Evolutionary conservation across 768 basidiomycete genomes (phyloP).

Genomic region (Psilocybe sp.): DNA sequence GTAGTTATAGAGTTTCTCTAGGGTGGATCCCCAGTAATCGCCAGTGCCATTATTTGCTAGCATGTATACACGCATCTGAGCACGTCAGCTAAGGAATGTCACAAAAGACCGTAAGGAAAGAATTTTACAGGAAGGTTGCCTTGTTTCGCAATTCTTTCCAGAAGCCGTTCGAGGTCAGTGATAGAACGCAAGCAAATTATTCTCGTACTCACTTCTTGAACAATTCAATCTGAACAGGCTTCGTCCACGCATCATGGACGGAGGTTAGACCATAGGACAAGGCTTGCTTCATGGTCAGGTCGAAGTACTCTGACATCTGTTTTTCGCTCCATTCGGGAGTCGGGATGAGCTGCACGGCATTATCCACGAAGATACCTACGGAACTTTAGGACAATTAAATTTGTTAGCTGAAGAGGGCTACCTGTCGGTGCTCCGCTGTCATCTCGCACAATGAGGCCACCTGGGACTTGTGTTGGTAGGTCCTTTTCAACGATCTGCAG

Average conservation of each 20-base stretch:
- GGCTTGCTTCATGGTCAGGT: conserved; percentile 64
- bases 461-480: conserved; percentile 63
- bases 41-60: conserved; percentile 55
- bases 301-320: conserved; percentile 56
- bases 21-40: conserved; percentile 63
- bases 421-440: conserved; percentile 66
- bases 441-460: conserved; percentile 74
- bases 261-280: conserved; percentile 77
- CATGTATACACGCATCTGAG: conserved; percentile 57
- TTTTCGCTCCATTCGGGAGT: conserved; percentile 62
- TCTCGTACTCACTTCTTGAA: conserved; percentile 42
- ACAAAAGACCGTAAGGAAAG: not conserved
- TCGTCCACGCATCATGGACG: conserved; percentile 78
- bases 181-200: no score
- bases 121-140: conserved; percentile 63
- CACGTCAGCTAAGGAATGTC: not conserved
- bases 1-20: conserved; percentile 59
- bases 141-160: conserved; percentile 40
- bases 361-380: conserved; percentile 78
- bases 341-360: conserved; percentile 77
- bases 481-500: conserved; percentile 54
- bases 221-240: conserved; percentile 53
- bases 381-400: no score
- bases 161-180: no score
- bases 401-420: conserved; percentile 13